Conservation (phyloP, 2,329 filamentous ascomycete species). For the Paradendryphiella salina region DNA sequence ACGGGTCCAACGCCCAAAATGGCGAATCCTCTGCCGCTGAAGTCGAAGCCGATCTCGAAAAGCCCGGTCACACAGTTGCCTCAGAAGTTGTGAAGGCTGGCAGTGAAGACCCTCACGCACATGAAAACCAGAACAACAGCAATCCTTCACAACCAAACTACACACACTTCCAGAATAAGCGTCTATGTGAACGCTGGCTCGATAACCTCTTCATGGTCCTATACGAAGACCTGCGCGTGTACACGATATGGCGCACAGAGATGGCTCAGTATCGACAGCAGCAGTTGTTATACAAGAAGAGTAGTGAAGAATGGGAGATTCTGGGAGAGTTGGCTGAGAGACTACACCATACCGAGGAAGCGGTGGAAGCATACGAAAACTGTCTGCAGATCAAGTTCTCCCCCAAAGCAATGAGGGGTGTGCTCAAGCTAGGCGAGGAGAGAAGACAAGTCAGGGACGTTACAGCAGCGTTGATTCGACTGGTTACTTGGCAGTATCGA, state of each 20-base stretch:
- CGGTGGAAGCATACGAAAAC: conserved; percentile 87
- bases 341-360: conserved; percentile 88
- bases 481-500: conserved; percentile 97
- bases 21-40: conserved; percentile 35
- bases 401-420: conserved; percentile 85
- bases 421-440: conserved; percentile 77
- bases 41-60: conserved; percentile 61
- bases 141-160: conserved; percentile 65
- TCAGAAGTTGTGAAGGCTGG: conserved; percentile 77
- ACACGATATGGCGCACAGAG: conserved; percentile 98
- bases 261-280: conserved; percentile 95
- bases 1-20: conserved; percentile 38
- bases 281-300: conserved; percentile 94
- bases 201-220: conserved; percentile 99
- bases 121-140: conserved; percentile 54
- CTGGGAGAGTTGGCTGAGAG: conserved; percentile 89
- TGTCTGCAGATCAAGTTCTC: conserved; percentile 89
- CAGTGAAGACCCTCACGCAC: conserved; percentile 59
- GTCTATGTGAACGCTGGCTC: conserved; percentile 94
- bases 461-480: conserved; percentile 80
- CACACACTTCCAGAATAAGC: conserved; percentile 94
- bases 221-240: conserved; percentile 95
- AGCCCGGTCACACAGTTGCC: conserved; percentile 76
- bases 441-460: conserved; percentile 78
- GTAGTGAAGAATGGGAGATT: conserved; percentile 97